Base-by-base conservation (phyloP, 345 rosid species). In the Ceriops decandra region DNA sequence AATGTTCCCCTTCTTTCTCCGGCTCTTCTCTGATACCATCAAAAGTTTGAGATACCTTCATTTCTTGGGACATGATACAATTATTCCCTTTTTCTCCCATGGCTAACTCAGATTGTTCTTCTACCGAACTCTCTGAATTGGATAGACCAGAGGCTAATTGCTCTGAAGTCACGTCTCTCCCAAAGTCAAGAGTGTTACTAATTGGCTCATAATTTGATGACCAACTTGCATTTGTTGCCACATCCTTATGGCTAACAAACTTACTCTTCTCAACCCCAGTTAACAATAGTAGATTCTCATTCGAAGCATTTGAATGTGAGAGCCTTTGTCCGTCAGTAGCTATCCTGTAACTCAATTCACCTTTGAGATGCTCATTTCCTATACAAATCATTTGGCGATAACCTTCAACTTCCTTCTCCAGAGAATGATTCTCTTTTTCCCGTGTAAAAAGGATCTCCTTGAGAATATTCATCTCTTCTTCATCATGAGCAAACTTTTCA, bases 401-500 rank as follows among this genome's bases (percentile, higher is more conserved):
- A 47, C 61, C 76, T 67, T 71, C 69, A 38, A 76, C 26, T 63
- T 71, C 57, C 72, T 62, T 67, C 66, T 71, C 75, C 33, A 76
- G 76, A 63, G 35, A 76, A 76, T 76, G 69, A 63, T 60, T 76
- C 72, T 76, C 80, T 62, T 15, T 67, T 61, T 76, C 80, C 69
- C 69, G 62, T 66, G 72, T 67, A 67, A 76, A 60, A 49, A 76
- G 65, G 35, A 76, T 71, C 66, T 71, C 79, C 51, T 76, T 67
- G 61, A 76, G 72, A 67, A 76, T 67, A 28, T 67, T 51, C 76
- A 76, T 76, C 80, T 76, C 76, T 52, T 71, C 80, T 53, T 71
- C 80, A 66, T 76, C 80, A 57, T 76, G 67, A 33, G 62, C 66
- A 56, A 62, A 76, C 62, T 67, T 71, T 62, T 76, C 80, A 24